Evolutionary conservation across 2,329 filamentous ascomycete species (phyloP).

Genomic region (Tolypocladium tundrense): DNA sequence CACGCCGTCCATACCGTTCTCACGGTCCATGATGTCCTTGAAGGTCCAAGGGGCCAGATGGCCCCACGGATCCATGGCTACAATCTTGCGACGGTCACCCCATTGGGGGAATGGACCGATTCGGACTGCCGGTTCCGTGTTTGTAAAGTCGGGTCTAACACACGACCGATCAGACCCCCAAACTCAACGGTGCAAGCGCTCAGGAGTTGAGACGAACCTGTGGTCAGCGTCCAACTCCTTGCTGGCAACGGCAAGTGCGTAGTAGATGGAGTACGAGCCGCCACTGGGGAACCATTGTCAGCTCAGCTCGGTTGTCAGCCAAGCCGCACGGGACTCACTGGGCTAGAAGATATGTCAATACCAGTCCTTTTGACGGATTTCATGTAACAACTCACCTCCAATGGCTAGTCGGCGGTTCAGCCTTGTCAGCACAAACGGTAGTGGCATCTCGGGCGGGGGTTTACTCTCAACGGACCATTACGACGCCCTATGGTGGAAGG

Average conservation of each 20-base stretch:
- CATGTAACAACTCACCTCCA: conserved; percentile 36
- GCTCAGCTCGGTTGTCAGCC: background rate
- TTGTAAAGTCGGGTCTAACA: conserved; percentile 46
- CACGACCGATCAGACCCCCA: background rate
- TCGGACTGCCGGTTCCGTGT: conserved; percentile 83
- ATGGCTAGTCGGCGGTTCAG: conserved; percentile 30
- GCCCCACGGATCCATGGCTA: conserved; percentile 92
- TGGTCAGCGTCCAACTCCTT: conserved; percentile 80
- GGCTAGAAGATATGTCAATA: conserved; percentile 15
- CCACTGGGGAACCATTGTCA: conserved; percentile 33
- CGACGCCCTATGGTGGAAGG: conserved; percentile 66
- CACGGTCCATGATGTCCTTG: conserved; percentile 65
- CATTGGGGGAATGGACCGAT: conserved; percentile 87
- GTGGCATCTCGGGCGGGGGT: background rate
- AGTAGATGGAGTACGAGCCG: conserved; percentile 93
- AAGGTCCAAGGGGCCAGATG: conserved; percentile 80
- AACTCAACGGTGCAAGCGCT: background rate
- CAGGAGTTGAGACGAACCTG: conserved; percentile 29
- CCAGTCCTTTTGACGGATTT: too few relatives aligned
- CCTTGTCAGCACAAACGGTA: conserved; percentile 4
- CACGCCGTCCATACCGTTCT: conserved; percentile 43
- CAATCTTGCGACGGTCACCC: conserved; percentile 86
- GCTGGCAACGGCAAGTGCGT: conserved; percentile 83
- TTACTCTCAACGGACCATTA: conserved; percentile 50
- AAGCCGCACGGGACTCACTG: conserved; percentile 18